Evolutionary conservation across 176 grass and related monocot genomes (phyloP).

Genomic region (Musa itinerans): DNA sequence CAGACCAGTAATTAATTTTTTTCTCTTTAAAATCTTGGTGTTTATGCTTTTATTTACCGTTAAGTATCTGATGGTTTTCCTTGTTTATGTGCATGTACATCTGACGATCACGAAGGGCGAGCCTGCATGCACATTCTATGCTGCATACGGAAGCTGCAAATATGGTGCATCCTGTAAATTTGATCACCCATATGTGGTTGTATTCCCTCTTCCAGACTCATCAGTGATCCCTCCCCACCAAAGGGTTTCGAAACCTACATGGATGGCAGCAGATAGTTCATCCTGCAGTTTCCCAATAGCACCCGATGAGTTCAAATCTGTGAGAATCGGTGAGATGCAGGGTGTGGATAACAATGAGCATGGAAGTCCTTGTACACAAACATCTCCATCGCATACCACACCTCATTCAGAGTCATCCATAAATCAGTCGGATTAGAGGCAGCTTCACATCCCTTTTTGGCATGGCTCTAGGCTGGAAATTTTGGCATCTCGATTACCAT

Average conservation of each 20-base stretch:
- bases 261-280: slow-evolving; percentile 2
- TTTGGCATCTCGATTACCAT: neutral
- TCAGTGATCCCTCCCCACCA: slow-evolving; percentile 10
- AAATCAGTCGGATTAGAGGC: neutral
- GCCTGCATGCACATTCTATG: slow-evolving; percentile 25
- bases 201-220: slow-evolving; percentile 18
- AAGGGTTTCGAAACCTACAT: slow-evolving; percentile 17
- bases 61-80: neutral
- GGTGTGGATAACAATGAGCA: neutral
- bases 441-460: neutral
- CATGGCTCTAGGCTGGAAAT: neutral
- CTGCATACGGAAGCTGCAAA: slow-evolving; percentile 31
- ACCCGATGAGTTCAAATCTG: neutral
- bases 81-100: slow-evolving; percentile 5
- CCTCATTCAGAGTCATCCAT: neutral
- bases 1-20: slow-evolving; percentile 29
- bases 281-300: neutral
- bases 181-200: slow-evolving; percentile 26
- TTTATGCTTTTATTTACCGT: neutral
- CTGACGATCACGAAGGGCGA: slow-evolving; percentile 24
- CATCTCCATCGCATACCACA: neutral
- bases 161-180: slow-evolving; percentile 41
- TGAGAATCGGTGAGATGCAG: neutral
- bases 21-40: neutral
- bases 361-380: neutral